phyloP scores from a whole-genome alignment of 345 rosid genomes.

The Salix udensis region DNA sequence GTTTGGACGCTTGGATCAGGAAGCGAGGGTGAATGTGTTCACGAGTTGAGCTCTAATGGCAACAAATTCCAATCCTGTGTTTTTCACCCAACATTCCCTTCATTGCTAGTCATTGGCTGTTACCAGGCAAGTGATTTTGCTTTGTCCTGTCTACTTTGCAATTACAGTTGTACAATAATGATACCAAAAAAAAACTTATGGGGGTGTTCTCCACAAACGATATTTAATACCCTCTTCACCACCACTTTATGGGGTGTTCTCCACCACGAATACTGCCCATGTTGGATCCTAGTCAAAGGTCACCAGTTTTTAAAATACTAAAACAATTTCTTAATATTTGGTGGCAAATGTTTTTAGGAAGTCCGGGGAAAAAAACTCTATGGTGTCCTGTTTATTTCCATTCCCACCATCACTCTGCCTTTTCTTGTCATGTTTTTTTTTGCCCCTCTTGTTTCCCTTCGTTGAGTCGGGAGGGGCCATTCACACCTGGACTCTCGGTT shows the following conservation, averaged over 20 bases:
- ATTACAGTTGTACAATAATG: not conserved
- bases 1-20: conserved; percentile 91
- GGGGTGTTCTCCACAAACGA: too few relatives aligned
- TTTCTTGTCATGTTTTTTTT: not conserved
- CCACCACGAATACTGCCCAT: not conserved
- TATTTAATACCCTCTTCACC: too few relatives aligned
- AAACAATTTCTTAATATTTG: not conserved
- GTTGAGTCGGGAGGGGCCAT: not conserved
- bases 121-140: conserved; percentile 59
- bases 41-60: conserved; percentile 84
- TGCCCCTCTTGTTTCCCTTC: not conserved
- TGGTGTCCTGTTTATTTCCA: not conserved
- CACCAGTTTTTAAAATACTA: not conserved
- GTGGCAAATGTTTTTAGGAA: not conserved
- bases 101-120: conserved; percentile 83
- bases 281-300: not conserved
- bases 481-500: not conserved
- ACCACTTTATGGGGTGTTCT: not conserved
- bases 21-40: conserved; percentile 79
- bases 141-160: not conserved
- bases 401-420: not conserved
- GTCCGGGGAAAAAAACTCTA: not conserved
- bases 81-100: conserved; percentile 72
- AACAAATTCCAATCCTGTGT: conserved; percentile 83
- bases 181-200: too few relatives aligned